Base-by-base conservation (phyloP, 495 filamentous ascomycete species). In the Podospora conica region DNA sequence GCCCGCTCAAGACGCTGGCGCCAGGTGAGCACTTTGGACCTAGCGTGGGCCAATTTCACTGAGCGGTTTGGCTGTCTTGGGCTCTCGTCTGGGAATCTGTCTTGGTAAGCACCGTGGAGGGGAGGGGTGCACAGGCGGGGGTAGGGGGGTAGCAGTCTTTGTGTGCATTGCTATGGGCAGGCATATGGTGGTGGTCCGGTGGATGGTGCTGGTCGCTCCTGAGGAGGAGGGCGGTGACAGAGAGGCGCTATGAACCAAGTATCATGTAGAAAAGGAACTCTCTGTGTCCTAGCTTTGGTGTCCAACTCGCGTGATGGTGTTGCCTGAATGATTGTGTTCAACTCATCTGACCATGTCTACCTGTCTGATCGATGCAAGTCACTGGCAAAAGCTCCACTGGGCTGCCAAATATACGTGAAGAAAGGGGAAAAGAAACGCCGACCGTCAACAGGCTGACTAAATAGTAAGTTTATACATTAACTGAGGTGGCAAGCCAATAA, bases 1-100 rank as follows among this genome's bases (percentile, higher is more conserved):
- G 77, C 63, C 63, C 66, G 24, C 64, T 74, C 10, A 69, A 66
- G 63, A 15, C 48, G 22, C 65, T 79, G 24, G 59, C 27, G 6
- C 65, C 73, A 18, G 77, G 75, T 8, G 75, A 79, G 57, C 69
- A 73, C 56, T 78, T 79, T 55, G 77, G 77, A 2, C 77, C 77
- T 3, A 69, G 72, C 3, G 70, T 72, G 3, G 77, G 77, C 12
- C 58, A 77, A 28, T 79, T 77, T 64, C 67, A 69, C 31, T 70
- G 57, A 63, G 22, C 21, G 22, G 3, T 3, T n/a, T 0, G 18
- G 55, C 6, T 3, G 21, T 0, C 6, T 18, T 40, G 33, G 12
- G 1, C 15, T 10, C 1, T 4, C 1, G 40, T n/a, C 20, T 57
- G 20, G 55, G 55, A 57, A 20, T 27, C 15, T 24, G 55, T 24